Evolutionary conservation across 148 eudicot species (phyloP).

Genomic region (Amaranthus cruentus): DNA sequence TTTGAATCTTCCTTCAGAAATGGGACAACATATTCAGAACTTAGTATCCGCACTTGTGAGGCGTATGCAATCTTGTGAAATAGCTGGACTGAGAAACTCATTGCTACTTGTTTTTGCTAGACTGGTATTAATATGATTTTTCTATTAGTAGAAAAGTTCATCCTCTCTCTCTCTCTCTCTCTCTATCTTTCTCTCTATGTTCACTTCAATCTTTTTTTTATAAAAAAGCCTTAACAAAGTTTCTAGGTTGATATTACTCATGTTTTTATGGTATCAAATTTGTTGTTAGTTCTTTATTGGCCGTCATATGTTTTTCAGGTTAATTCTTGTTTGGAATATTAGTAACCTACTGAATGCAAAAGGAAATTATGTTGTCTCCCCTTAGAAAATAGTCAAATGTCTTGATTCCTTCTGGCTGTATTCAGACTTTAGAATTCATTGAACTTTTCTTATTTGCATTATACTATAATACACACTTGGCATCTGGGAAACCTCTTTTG

Average conservation of each 20-base stretch:
- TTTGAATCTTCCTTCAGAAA: constrained; percentile 87
- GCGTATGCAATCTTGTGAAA: constrained; percentile 78
- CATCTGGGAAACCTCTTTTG: neutral
- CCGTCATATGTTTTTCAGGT: neutral
- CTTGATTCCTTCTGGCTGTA: too few relatives aligned
- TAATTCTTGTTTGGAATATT: neutral
- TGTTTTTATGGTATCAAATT: neutral
- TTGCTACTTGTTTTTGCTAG: constrained; percentile 82
- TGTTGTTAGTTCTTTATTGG: neutral
- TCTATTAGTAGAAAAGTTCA: neutral
- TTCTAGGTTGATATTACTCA: neutral
- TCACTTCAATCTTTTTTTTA: neutral
- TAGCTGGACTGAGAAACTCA: constrained; percentile 68
- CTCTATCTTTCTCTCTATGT: too few relatives aligned
- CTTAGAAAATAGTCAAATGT: neutral
- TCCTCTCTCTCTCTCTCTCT: neutral
- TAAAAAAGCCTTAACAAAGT: neutral
- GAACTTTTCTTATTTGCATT: too few relatives aligned
- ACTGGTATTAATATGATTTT: constrained; percentile 42
- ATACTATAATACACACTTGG: too few relatives aligned
- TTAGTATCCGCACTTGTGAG: constrained; percentile 80
- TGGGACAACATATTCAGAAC: constrained; percentile 83
- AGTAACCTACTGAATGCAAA: neutral
- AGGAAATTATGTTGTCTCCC: neutral
- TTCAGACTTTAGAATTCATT: too few relatives aligned